A percentile compares a stretch with the other conserved stretches of the same genome.
Conservation (phyloP, 257 asterid species). For the Solanum arcanum region DNA sequence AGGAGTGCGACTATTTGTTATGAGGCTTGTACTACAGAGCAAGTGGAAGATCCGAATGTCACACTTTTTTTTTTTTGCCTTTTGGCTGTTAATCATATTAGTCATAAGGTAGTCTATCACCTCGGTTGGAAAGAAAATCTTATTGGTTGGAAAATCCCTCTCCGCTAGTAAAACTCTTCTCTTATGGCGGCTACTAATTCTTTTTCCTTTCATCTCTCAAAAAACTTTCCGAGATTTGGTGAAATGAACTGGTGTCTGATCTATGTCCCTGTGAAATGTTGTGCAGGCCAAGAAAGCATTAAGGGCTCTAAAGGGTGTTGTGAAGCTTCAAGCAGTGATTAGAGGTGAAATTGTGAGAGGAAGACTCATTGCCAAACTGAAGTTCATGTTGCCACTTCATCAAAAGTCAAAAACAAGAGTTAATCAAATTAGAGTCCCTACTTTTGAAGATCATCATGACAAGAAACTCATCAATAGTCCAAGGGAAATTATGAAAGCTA, state of each 20-base stretch:
- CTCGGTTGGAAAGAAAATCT: neutral
- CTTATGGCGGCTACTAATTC: neutral
- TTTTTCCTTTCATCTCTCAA: no score
- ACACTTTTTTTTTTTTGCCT: neutral
- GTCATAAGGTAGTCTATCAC: neutral
- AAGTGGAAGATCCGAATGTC: neutral
- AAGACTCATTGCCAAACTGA: constrained; percentile 9
- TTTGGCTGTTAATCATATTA: neutral
- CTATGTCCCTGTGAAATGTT: neutral
- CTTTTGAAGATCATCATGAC: constrained; percentile 24
- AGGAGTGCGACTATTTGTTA: neutral
- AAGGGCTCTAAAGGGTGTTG: constrained; percentile 66
- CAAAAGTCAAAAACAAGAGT: constrained; percentile 10
- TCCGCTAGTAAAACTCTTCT: neutral
- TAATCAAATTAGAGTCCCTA: constrained; percentile 21
- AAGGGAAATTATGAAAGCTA: constrained; percentile 26
- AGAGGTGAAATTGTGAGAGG: constrained; percentile 68
- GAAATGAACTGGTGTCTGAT: neutral
- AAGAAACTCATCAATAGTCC: constrained; percentile 27
- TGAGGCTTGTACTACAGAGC: neutral
- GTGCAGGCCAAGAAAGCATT: constrained; percentile 72
- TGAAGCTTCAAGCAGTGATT: constrained; percentile 75
- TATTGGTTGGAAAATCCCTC: neutral
- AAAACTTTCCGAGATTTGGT: neutral
- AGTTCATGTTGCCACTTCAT: constrained; percentile 5